Conservation (phyloP, 192 early-diverging fungal genomes). For the Backusella sp. region DNA sequence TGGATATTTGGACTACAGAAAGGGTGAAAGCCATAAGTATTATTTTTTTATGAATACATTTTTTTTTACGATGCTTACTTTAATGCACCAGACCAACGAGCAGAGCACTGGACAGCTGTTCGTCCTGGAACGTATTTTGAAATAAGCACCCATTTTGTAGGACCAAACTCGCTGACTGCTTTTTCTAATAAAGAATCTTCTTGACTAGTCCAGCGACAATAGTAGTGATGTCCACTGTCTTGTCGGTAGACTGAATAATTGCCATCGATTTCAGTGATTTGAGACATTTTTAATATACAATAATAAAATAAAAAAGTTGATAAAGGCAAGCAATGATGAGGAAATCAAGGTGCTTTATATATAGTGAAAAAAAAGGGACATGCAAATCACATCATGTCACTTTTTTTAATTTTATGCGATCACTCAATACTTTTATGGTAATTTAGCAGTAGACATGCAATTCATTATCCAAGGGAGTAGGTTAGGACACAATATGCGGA, state of each 20-base stretch:
- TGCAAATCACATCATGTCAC: not conserved
- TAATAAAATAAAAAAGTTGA: not conserved
- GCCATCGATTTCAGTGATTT: not conserved
- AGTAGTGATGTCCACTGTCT: not conserved
- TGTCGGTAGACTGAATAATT: not conserved
- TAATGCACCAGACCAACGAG: slow-evolving; percentile 45
- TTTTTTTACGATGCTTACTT: slow-evolving; percentile 24
- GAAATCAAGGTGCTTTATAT: not conserved
- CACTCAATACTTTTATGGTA: not conserved
- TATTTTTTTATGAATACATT: not conserved
- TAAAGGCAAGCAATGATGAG: not conserved
- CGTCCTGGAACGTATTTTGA: slow-evolving; percentile 41
- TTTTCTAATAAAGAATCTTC: slow-evolving; percentile 37
- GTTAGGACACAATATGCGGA: not conserved
- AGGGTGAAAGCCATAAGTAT: not conserved
- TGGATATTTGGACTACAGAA: slow-evolving; percentile 20
- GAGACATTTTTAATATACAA: not conserved
- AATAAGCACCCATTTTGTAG: slow-evolving; percentile 45
- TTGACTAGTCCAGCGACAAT: slow-evolving; percentile 38
- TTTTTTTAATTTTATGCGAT: not conserved
- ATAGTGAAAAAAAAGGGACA: not conserved
- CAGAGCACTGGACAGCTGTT: slow-evolving; percentile 47
- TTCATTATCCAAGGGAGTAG: not conserved
- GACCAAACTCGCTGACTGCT: slow-evolving; percentile 37
- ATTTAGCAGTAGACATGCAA: not conserved